phyloP scores from a whole-genome alignment of 2,329 filamentous ascomycete species.

The Lasiodiplodia hormozganensis region DNA sequence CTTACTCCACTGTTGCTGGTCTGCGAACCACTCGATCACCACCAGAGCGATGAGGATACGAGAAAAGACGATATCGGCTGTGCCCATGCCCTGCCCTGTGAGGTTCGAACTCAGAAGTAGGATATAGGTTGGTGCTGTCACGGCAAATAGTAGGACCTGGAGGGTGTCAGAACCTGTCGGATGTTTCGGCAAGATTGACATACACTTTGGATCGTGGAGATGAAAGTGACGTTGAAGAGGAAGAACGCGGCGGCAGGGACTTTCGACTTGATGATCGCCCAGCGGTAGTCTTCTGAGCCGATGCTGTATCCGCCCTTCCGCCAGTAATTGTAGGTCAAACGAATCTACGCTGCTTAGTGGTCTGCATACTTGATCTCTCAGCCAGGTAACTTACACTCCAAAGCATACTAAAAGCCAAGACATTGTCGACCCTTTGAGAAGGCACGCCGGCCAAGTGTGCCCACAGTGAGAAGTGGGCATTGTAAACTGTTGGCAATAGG shows the following conservation, averaged over 20 bases:
- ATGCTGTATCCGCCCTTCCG: conserved; percentile 88
- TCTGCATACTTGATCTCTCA: too few relatives aligned
- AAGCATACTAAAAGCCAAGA: conserved; percentile 71
- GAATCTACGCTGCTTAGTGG: conserved; percentile 57
- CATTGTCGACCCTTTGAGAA: conserved; percentile 73
- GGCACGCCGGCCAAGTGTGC: conserved; percentile 76
- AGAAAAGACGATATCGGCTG: conserved; percentile 65
- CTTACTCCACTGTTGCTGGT: conserved; percentile 89
- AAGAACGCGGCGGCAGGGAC: conserved; percentile 74
- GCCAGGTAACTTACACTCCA: conserved; percentile 73
- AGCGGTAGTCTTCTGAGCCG: conserved; percentile 95
- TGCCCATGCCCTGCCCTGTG: conserved; percentile 56
- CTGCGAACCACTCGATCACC: conserved; percentile 78
- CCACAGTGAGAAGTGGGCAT: conserved; percentile 84
- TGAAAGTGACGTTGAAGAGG: conserved; percentile 88
- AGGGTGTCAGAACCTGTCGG: conserved; percentile 26
- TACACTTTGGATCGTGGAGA: conserved; percentile 75
- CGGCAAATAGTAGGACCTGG: conserved; percentile 75
- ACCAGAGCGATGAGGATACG: conserved; percentile 63
- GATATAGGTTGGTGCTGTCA: conserved; percentile 83
- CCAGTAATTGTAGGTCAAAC: conserved; percentile 96
- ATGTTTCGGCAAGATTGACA: conserved; percentile 32
- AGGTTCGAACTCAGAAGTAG: conserved; percentile 76
- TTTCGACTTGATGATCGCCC: conserved; percentile 75
- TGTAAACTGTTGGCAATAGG: conserved; percentile 84